phyloP scores from a whole-genome alignment of 805 yeast species.

The Ogataea salicorniae region DNA sequence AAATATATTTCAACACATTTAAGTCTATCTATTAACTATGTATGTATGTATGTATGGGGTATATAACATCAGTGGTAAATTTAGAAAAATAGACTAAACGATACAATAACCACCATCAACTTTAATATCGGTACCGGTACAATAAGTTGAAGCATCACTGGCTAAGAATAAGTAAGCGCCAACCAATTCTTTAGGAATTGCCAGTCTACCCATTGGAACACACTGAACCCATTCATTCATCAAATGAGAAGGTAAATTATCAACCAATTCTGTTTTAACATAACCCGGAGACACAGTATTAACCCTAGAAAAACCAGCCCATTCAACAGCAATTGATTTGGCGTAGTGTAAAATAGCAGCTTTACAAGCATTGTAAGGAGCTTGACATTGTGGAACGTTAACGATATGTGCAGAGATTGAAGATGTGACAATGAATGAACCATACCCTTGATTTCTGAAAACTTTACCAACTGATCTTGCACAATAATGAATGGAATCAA shows the following conservation, averaged over 20 bases:
- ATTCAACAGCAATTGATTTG: slow-evolving; percentile 77
- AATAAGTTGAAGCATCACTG: slow-evolving; percentile 72
- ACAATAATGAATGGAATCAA: slow-evolving; percentile 76
- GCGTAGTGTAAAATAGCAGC: slow-evolving; percentile 77
- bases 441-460: slow-evolving; percentile 68
- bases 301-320: slow-evolving; percentile 86
- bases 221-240: slow-evolving; percentile 44
- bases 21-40: too few relatives aligned
- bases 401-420: slow-evolving; percentile 88
- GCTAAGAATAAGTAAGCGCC: slow-evolving; percentile 81
- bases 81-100: slow-evolving; percentile 37
- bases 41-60: too few relatives aligned
- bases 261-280: slow-evolving; percentile 64
- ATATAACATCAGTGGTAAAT: background rate
- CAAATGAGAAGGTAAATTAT: slow-evolving; percentile 39
- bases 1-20: too few relatives aligned
- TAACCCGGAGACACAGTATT: slow-evolving; percentile 86
- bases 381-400: slow-evolving; percentile 82
- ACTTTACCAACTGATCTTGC: slow-evolving; percentile 69
- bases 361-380: slow-evolving; percentile 81
- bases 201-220: slow-evolving; percentile 73
- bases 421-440: slow-evolving; percentile 79
- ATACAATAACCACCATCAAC: slow-evolving; percentile 77
- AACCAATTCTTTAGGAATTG: slow-evolving; percentile 62
- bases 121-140: slow-evolving; percentile 71